A percentile compares a stretch with the other conserved stretches of the same genome.
These are phyloP conservation scores for Protomyces gravidus DNA, from an alignment of 1,139 yeast species.

Conservation along the genomic window DNA sequence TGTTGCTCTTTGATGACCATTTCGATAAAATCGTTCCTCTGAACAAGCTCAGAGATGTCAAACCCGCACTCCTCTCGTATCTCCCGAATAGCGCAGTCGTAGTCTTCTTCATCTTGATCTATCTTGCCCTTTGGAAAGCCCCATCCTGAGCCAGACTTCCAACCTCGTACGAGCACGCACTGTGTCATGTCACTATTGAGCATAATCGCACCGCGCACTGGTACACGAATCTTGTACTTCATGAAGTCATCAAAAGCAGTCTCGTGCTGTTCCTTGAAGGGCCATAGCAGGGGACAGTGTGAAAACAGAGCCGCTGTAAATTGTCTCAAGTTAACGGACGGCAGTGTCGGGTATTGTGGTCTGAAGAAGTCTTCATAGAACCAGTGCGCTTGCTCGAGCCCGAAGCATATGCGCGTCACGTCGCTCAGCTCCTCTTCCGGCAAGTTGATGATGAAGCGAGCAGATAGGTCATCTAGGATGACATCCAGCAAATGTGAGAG, in stretches of 20 bases:
- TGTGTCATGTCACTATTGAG: constrained; percentile 61
- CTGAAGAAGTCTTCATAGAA: constrained; percentile 84
- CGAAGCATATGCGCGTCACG: constrained; percentile 83
- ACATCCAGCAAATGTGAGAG: constrained; percentile 25
- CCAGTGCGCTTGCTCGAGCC: constrained; percentile 98
- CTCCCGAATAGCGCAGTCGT: constrained; percentile 91
- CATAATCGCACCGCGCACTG: constrained; percentile 93
- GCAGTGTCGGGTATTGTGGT: constrained; percentile 68
- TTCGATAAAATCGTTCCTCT: constrained; percentile 70
- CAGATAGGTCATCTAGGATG: constrained; percentile 61
- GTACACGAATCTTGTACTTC: constrained; percentile 80
- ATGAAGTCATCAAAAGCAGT: constrained; percentile 74
- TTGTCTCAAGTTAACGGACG: constrained; percentile 71
- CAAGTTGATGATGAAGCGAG: constrained; percentile 82
- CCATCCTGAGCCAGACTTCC: constrained; percentile 76
- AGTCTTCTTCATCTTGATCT: constrained; percentile 84
- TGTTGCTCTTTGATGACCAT: constrained; percentile 79
- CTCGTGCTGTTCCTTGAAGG: constrained; percentile 67
- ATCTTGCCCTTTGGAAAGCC: constrained; percentile 97
- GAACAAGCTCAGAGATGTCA: constrained; percentile 64
- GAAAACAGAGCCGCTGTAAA: constrained; percentile 70
- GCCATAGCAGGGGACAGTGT: constrained; percentile 80
- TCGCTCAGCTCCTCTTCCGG: constrained; percentile 87
- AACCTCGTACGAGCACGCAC: constrained; percentile 70
- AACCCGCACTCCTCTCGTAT: constrained; percentile 94